Conservation (phyloP, 768 basidiomycete genomes). For the Collybiopsis confluens region DNA sequence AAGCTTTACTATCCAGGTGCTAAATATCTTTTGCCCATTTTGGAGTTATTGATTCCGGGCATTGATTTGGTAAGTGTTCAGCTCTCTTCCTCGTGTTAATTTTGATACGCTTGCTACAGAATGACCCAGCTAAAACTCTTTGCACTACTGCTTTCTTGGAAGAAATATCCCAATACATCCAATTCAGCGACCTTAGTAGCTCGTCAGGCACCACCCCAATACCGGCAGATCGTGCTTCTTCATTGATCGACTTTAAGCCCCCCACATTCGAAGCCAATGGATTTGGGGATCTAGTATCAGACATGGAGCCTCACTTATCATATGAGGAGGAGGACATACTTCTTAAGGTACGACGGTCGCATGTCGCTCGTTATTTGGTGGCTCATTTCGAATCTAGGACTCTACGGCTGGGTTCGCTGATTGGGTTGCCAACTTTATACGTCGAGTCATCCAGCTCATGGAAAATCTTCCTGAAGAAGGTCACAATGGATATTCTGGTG, state of each 20-base stretch:
- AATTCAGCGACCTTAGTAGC: conserved; percentile 59
- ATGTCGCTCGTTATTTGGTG: too few species aligned
- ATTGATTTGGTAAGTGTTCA: conserved; percentile 70
- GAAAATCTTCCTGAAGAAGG: conserved; percentile 87
- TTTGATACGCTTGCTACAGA: conserved; percentile 34
- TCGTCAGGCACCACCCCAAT: conserved; percentile 25
- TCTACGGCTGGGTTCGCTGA: conserved; percentile 73
- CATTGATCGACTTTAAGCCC: conserved; percentile 24
- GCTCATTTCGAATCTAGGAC: too few species aligned
- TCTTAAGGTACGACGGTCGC: conserved; percentile 37
- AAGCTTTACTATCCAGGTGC: conserved; percentile 78
- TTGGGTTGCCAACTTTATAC: conserved; percentile 81
- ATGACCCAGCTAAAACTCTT: conserved; percentile 75
- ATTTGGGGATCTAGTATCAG: conserved; percentile 31
- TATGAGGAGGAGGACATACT: conserved; percentile 68
- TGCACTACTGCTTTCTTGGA: conserved; percentile 74
- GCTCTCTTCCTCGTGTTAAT: neutral
- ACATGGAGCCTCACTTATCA: conserved; percentile 39
- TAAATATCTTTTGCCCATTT: conserved; percentile 73
- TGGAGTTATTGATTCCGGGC: conserved; percentile 79
- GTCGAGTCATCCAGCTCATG: conserved; percentile 72
- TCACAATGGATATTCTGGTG: conserved; percentile 54
- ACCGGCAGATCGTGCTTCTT: conserved; percentile 27
- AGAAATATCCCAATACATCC: conserved; percentile 71
- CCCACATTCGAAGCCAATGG: conserved; percentile 36